A percentile compares a stretch with the other conserved stretches of the same genome.
Conservation (phyloP, 73 alveolate genomes). For the Paramecium sonneborni region DNA sequence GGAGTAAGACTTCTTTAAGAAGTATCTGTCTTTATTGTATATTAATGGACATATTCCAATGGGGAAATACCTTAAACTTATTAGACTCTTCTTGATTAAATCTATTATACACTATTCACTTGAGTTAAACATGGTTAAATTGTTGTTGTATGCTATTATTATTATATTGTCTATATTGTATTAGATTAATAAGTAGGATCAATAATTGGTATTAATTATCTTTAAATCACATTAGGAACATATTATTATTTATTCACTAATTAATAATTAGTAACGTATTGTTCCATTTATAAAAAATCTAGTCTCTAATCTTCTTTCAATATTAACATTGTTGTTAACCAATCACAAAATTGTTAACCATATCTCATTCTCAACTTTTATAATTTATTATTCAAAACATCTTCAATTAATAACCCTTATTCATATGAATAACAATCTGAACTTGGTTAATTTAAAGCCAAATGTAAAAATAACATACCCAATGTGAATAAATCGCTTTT, state of each 20-base stretch:
- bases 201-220: neutral
- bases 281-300: neutral
- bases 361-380: neutral
- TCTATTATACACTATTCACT: neutral
- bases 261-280: neutral
- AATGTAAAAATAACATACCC: conserved; percentile 57
- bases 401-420: conserved; percentile 18
- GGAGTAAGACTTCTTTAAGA: conserved; percentile 27
- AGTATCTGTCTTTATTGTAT: conserved; percentile 8
- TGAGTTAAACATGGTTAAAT: neutral
- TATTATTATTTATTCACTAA: neutral
- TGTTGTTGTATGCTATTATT: neutral
- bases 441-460: conserved; percentile 45
- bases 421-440: conserved; percentile 57
- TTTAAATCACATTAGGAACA: neutral
- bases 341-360: neutral
- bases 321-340: neutral
- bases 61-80: neutral
- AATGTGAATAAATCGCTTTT: conserved; percentile 65
- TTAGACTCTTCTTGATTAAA: conserved; percentile 6
- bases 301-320: conserved; percentile 43
- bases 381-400: neutral
- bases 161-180: neutral
- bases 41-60: conserved; percentile 41
- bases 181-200: neutral